A percentile compares a stretch with the other conserved stretches of the same genome.
Conservation (phyloP, 2,329 filamentous ascomycete genomes). For the Canariomyces notabilis region DNA sequence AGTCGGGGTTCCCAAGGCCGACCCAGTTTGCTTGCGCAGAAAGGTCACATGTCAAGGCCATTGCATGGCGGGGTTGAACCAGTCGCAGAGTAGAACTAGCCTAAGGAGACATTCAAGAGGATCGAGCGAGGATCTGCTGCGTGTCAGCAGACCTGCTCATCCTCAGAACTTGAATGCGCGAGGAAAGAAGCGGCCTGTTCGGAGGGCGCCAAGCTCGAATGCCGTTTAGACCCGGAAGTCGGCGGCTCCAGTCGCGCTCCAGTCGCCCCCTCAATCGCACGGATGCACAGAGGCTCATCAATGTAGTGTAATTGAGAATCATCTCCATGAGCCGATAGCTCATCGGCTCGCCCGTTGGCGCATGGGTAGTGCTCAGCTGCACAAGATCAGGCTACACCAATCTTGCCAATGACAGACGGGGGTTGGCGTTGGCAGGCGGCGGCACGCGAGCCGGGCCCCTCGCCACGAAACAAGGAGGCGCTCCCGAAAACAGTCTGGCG, state of each 20-base stretch:
- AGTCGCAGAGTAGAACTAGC: background rate
- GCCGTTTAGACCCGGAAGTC: background rate
- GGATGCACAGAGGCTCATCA: background rate
- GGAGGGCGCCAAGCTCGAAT: background rate
- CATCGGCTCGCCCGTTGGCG: background rate
- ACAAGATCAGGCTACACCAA: background rate
- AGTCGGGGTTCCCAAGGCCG: background rate
- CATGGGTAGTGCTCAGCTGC: background rate
- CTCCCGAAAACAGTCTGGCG: background rate
- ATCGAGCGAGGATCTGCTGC: background rate
- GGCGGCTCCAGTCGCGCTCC: too few relatives aligned
- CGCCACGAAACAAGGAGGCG: background rate
- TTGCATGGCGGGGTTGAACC: background rate
- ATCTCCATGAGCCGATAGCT: background rate
- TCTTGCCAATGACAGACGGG: background rate
- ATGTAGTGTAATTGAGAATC: too few relatives aligned
- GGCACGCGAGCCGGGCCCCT: background rate
- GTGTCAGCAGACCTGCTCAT: background rate
- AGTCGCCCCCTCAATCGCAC: background rate
- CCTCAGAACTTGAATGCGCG: background rate
- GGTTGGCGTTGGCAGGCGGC: background rate
- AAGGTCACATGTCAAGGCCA: background rate
- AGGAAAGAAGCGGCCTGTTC: background rate
- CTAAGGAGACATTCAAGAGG: too few relatives aligned
- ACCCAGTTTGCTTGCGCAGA: background rate